A percentile compares a stretch with the other conserved stretches of the same genome.
phyloP scores from a whole-genome alignment of 495 filamentous ascomycete species.

The Hypoxylon crocopeplum region DNA sequence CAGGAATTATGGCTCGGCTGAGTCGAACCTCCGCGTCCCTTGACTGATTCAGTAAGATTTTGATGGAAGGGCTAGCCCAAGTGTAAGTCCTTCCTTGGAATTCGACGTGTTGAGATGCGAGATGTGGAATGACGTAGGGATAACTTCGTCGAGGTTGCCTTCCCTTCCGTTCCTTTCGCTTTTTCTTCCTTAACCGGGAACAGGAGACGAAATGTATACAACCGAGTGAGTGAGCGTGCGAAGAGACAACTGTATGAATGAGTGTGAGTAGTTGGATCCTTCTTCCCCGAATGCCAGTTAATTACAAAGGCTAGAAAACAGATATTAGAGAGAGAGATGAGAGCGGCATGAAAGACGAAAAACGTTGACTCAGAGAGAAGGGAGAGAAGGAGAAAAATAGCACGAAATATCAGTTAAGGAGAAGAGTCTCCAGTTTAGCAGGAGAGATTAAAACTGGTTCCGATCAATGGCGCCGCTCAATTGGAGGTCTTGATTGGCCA shows the following conservation, averaged over 20 bases:
- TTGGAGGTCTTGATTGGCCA: slow-evolving; percentile 19
- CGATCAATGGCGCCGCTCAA: slow-evolving; percentile 17
- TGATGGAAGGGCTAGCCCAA: no score
- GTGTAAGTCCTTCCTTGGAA: background rate
- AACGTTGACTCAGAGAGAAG: slow-evolving; percentile 17
- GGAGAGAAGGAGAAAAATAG: slow-evolving; percentile 22
- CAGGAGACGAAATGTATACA: slow-evolving; percentile 7
- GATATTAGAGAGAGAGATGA: slow-evolving; percentile 21
- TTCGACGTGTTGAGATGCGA: background rate
- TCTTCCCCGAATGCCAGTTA: slow-evolving; percentile 29
- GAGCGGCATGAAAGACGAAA: slow-evolving; percentile 18
- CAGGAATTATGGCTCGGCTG: no score
- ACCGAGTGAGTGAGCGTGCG: slow-evolving; percentile 22
- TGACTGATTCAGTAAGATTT: no score
- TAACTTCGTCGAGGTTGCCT: background rate
- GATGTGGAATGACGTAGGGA: slow-evolving; percentile 6
- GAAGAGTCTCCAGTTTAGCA: slow-evolving; percentile 20
- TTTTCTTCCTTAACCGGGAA: background rate
- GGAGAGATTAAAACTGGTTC: slow-evolving; percentile 41
- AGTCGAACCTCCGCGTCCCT: no score
- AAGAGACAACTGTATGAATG: slow-evolving; percentile 39
- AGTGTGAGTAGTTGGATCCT: slow-evolving; percentile 47
- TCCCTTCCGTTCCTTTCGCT: background rate
- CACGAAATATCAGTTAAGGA: slow-evolving; percentile 33
- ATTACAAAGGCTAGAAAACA: slow-evolving; percentile 36